Base-by-base conservation (phyloP, 2,329 filamentous ascomycete genomes). In the Paecilomyces dactylethromorphus region DNA sequence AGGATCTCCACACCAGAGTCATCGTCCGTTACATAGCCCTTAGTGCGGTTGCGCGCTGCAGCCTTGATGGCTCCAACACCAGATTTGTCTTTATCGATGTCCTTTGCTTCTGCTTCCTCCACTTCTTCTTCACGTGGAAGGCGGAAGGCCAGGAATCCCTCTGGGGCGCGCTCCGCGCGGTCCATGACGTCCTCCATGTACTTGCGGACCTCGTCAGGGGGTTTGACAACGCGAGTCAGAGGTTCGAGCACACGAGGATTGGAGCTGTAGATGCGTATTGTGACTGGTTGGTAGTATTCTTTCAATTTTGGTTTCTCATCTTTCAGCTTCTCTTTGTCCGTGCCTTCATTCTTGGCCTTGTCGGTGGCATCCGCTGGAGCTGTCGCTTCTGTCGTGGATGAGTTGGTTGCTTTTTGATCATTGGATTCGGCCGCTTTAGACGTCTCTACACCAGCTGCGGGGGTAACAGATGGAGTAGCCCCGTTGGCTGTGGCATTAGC, bases 181-280 rank as follows among this genome's bases (percentile, higher is more conserved):
- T 82, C 79, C 76, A 87, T 86, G 13, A 82, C 71, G 22, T 79
- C 77, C 58, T 82, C 79, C 82, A 85, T 84, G 63, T 82, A 78
- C 61, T 77, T 78, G 60, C 79, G 75, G 3, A 83, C 81, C 63
- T 82, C 81, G 1, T 80, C 76, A 3, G 78, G 69, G 2, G 81
- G 77, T 59, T 82, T 83, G 21, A 87, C 81, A 57, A 84, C 82
- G 21, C 81, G 79, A 31, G 78, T 76, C 10, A 87, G 73, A 3
- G 82, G 80, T 58, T 84, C 81, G 13, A 86, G 75, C 13, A 82
- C 75, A 39, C 79, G 77, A 18, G 81, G 76, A 56, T 82, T 78
- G 26, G 76, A 72, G 54, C 81, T 80, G 39, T 80, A 77, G 50
- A 87, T 77, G 49, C 83, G 80, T 60, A 86, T 81, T 1, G 85